phyloP scores from a whole-genome alignment of 208 protist genomes.

The Leishmania aethiopica region DNA sequence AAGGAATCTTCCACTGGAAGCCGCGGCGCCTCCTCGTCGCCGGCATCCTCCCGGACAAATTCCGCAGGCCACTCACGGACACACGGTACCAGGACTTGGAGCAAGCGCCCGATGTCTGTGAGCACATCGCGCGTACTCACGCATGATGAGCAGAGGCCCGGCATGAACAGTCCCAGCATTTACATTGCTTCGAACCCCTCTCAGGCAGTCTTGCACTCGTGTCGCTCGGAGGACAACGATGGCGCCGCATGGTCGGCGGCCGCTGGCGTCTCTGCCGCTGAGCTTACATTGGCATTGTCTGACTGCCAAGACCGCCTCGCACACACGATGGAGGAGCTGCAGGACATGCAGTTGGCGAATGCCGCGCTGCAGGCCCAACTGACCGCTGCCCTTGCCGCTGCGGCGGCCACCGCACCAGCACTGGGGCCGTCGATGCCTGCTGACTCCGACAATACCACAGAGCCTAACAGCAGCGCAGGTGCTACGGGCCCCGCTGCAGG shows the following conservation, averaged over 20 bases:
- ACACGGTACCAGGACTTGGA: neutral
- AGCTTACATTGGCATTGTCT: conserved; percentile 4
- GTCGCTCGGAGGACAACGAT: neutral
- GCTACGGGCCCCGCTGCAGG: neutral
- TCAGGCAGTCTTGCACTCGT: neutral
- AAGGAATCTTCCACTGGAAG: neutral
- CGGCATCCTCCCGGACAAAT: neutral
- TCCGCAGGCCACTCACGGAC: neutral
- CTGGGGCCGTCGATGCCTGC: neutral
- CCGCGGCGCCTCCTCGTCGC: neutral
- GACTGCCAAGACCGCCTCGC: conserved; percentile 9
- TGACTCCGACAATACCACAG: neutral
- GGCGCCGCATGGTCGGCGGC: neutral
- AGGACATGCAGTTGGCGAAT: conserved; percentile 19
- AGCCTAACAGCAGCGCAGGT: neutral
- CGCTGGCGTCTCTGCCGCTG: neutral
- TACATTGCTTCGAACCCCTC: neutral
- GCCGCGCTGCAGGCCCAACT: conserved; percentile 24
- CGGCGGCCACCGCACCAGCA: neutral
- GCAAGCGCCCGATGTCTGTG: neutral
- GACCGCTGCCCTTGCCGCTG: conserved; percentile 5
- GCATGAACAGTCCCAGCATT: neutral
- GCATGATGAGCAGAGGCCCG: neutral
- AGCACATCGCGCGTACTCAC: neutral
- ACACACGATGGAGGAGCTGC: neutral